Percentiles rank a stretch among this genome's conserved stretches.
phyloP scores from a whole-genome alignment of 148 eudicot genomes.

The Amaranthus cruentus region DNA sequence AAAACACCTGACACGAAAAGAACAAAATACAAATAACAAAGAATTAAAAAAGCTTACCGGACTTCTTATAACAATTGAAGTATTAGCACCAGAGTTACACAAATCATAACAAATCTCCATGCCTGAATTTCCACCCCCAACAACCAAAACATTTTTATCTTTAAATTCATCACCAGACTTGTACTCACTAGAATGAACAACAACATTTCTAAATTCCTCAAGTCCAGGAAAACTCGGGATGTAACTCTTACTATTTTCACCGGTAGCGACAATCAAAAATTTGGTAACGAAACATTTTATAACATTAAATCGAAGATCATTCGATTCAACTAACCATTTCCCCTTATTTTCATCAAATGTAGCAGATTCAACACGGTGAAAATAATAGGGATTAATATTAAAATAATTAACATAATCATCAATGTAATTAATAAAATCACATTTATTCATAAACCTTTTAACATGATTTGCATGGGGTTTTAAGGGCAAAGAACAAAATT shows the following conservation, averaged over 20 bases:
- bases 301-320: neutral
- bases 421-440: slow-evolving; percentile 35
- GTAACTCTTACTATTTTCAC: slow-evolving; percentile 33
- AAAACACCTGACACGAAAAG: too few relatives aligned
- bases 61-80: slow-evolving; percentile 37
- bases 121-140: slow-evolving; percentile 51
- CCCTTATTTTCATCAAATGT: slow-evolving; percentile 13
- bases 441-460: slow-evolving; percentile 31
- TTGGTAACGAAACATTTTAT: slow-evolving; percentile 15
- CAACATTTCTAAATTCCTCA: slow-evolving; percentile 23
- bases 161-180: slow-evolving; percentile 28
- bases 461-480: slow-evolving; percentile 22
- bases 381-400: slow-evolving; percentile 29
- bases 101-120: slow-evolving; percentile 47
- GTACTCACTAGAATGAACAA: slow-evolving; percentile 37
- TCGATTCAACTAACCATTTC: slow-evolving; percentile 32
- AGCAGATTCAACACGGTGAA: slow-evolving; percentile 27
- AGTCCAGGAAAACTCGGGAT: slow-evolving; percentile 35
- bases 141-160: slow-evolving; percentile 33
- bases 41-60: slow-evolving; percentile 23
- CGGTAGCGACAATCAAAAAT: slow-evolving; percentile 38
- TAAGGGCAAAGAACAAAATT: slow-evolving; percentile 35
- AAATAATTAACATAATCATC: slow-evolving; percentile 40
- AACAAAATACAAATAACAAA: neutral
- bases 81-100: slow-evolving; percentile 29